A percentile compares a stretch with the other conserved stretches of the same genome.
These are phyloP conservation scores for Posidonia oceanica DNA, from an alignment of 116 monocot species.

Conservation along the genomic window DNA sequence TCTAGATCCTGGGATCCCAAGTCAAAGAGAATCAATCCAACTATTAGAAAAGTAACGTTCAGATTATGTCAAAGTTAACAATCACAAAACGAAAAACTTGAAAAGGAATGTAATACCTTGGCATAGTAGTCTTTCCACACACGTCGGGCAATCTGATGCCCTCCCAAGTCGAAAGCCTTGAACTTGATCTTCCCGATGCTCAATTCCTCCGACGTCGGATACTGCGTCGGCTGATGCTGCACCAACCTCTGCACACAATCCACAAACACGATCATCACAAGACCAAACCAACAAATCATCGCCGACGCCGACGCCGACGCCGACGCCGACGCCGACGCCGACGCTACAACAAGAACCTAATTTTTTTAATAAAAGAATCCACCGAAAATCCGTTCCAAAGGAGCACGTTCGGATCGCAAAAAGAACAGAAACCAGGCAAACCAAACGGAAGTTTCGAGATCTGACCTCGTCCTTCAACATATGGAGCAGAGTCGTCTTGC, in stretches of 20 bases:
- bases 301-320: too few relatives aligned
- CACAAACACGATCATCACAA: not conserved
- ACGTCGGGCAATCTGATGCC: slow-evolving; percentile 30
- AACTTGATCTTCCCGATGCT: slow-evolving; percentile 51
- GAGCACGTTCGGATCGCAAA: not conserved
- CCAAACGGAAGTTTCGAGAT: not conserved
- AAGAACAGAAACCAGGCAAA: not conserved
- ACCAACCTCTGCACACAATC: slow-evolving; percentile 23
- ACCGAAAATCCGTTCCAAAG: not conserved
- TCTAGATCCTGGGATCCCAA: too few relatives aligned
- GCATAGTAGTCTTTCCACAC: slow-evolving; percentile 53
- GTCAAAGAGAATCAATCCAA: too few relatives aligned
- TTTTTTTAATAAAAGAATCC: not conserved
- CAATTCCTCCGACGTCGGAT: slow-evolving; percentile 42
- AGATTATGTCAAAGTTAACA: too few relatives aligned
- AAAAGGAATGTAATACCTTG: slow-evolving; percentile 5
- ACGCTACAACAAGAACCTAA: not conserved
- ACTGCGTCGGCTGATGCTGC: slow-evolving; percentile 47
- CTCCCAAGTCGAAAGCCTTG: slow-evolving; percentile 44
- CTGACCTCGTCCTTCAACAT: slow-evolving; percentile 85
- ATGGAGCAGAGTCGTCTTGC: slow-evolving; percentile 84
- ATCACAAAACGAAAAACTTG: too few relatives aligned
- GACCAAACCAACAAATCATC: too few relatives aligned
- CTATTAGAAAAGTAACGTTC: too few relatives aligned
- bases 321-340: too few relatives aligned